A percentile compares a stretch with the other conserved stretches of the same genome.
phyloP scores from a whole-genome alignment of 1,284 basidiomycete species.

The Trametes versicolor region DNA sequence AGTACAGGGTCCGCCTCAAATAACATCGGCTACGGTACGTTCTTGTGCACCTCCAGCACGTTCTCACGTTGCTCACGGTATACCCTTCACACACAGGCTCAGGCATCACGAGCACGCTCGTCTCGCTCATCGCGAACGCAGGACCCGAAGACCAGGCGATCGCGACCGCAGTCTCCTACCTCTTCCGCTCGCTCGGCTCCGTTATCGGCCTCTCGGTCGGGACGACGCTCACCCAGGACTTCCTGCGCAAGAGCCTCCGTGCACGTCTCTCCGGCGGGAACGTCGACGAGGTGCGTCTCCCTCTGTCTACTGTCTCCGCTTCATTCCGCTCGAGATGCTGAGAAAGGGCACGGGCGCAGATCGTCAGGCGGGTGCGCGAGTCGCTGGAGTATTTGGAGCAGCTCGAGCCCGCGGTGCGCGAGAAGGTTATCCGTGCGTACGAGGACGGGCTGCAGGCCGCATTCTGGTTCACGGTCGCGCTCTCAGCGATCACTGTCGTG shows the following conservation, averaged over 20 bases:
- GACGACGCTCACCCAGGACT: constrained; percentile 62
- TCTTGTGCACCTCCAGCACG: not conserved
- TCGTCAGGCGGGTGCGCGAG: constrained; percentile 61
- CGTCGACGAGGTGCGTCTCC: constrained; percentile 56
- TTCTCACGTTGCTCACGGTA: not conserved
- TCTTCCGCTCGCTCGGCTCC: constrained; percentile 70
- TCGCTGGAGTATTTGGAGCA: constrained; percentile 62
- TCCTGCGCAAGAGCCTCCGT: constrained; percentile 55
- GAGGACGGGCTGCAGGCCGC: constrained; percentile 57
- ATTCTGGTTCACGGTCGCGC: constrained; percentile 55
- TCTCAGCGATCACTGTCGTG: constrained; percentile 52
- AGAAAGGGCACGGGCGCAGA: constrained; percentile 49
- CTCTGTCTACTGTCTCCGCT: not conserved
- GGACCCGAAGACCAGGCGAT: constrained; percentile 69
- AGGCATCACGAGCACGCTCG: constrained; percentile 64
- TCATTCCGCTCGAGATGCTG: not conserved
- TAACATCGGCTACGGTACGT: constrained; percentile 56
- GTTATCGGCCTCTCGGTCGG: constrained; percentile 65
- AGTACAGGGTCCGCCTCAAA: constrained; percentile 52
- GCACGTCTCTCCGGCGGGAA: constrained; percentile 52
- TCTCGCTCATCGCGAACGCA: constrained; percentile 70
- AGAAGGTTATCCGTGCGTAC: constrained; percentile 58
- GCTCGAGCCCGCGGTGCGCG: constrained; percentile 54
- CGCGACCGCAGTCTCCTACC: constrained; percentile 71
- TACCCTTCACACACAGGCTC: constrained; percentile 44